Evolutionary conservation across 306 rosid genomes (phyloP).

Genomic region (Sophora flavescens): DNA sequence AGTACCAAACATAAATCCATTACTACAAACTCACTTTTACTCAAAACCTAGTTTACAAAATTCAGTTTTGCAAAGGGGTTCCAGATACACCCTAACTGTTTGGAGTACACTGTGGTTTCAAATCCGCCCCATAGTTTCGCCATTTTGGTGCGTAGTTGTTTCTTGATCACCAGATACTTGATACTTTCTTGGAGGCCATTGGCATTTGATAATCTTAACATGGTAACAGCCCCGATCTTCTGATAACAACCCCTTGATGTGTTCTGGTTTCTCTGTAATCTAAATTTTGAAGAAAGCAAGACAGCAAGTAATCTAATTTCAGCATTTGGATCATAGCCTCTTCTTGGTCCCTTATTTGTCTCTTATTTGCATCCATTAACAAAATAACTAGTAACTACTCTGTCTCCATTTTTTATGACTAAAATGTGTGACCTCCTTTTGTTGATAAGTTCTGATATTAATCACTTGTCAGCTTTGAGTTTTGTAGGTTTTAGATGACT

Average conservation of each 20-base stretch:
- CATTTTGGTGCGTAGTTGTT: conserved; percentile 17
- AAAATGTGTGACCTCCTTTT: background rate
- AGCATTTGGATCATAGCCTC: background rate
- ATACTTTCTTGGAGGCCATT: background rate
- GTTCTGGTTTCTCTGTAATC: background rate
- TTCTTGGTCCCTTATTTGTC: conserved; percentile 16
- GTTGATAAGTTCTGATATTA: conserved; percentile 19
- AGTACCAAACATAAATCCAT: too few relatives aligned
- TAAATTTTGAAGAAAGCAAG: background rate
- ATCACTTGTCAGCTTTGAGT: background rate
- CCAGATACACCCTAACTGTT: background rate
- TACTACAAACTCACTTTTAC: too few relatives aligned
- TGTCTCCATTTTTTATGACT: background rate
- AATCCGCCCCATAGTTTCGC: conserved; percentile 8
- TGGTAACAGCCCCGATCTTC: background rate
- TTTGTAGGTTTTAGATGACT: conserved; percentile 24
- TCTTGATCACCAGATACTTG: background rate
- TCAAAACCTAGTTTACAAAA: too few relatives aligned
- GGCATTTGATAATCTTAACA: conserved; percentile 14
- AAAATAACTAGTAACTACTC: background rate
- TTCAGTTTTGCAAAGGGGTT: too few relatives aligned
- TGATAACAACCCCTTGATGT: background rate
- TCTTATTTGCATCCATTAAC: background rate
- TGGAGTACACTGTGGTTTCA: background rate
- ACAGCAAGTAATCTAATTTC: conserved; percentile 11